Conservation (phyloP, 73 alveolate genomes). For the Blepharisma japonicum region DNA sequence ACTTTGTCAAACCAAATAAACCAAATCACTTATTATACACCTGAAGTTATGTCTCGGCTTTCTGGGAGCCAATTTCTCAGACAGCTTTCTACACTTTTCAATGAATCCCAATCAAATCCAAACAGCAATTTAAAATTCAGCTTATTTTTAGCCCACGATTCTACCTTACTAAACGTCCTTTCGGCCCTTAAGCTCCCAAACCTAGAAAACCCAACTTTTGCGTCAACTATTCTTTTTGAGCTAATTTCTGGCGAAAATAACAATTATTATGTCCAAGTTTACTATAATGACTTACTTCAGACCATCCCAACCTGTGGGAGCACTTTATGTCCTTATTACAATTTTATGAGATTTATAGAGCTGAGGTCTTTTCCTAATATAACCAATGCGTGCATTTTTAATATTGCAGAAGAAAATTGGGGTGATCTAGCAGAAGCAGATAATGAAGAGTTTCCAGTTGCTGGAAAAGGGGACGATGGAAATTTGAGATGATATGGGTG, state of each 20-base stretch:
- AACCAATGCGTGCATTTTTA: neutral
- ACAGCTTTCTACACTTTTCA: neutral
- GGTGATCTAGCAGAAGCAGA: no score
- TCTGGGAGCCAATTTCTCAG: neutral
- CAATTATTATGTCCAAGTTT: neutral
- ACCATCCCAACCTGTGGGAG: constrained; percentile 1
- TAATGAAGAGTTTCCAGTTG: no score
- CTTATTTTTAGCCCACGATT: constrained; percentile 5
- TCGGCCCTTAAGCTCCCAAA: neutral
- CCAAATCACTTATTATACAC: neutral
- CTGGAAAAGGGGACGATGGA: no score
- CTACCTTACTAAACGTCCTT: neutral
- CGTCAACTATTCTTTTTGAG: constrained; percentile 3
- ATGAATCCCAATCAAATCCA: neutral
- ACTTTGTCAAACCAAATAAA: neutral
- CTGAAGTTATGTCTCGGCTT: neutral
- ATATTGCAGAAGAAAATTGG: no score
- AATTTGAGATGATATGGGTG: no score
- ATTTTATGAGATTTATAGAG: constrained; percentile 9
- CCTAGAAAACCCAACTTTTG: constrained; percentile 14
- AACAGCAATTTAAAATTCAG: neutral
- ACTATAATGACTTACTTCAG: neutral
- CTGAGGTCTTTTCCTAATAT: neutral
- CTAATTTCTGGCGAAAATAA: neutral
- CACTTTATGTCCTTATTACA: neutral